phyloP scores from a whole-genome alignment of 805 yeast genomes.

The Wickerhamiella musiphila region DNA sequence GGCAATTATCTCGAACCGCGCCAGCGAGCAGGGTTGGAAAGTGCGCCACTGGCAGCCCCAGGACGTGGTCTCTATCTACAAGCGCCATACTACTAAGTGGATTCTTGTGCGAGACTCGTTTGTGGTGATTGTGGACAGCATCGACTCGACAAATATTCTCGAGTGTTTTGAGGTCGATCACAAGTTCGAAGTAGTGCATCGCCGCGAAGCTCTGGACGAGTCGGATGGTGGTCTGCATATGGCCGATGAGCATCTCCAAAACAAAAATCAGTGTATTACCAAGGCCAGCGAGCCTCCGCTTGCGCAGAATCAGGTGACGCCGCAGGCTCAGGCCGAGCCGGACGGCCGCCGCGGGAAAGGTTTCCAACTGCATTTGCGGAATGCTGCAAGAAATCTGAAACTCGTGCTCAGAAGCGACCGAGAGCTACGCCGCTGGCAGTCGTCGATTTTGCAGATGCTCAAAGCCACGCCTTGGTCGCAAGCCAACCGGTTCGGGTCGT shows the following conservation, averaged over 20 bases:
- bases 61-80: slow-evolving; percentile 74
- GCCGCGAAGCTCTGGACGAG: slow-evolving; percentile 11
- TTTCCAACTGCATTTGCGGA: slow-evolving; percentile 17
- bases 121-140: slow-evolving; percentile 68
- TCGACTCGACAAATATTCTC: slow-evolving; percentile 69
- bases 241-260: not conserved
- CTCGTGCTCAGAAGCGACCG: slow-evolving; percentile 58
- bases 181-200: slow-evolving; percentile 34
- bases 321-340: slow-evolving; percentile 1
- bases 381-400: slow-evolving; percentile 28
- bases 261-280: not conserved
- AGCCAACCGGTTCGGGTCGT: slow-evolving; percentile 63
- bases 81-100: slow-evolving; percentile 88
- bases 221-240: slow-evolving; percentile 3
- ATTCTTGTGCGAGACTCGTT: slow-evolving; percentile 71
- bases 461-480: slow-evolving; percentile 55
- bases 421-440: slow-evolving; percentile 66
- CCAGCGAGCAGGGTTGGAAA: slow-evolving; percentile 87
- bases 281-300: not conserved
- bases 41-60: slow-evolving; percentile 72
- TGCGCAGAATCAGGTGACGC: not conserved
- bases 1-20: slow-evolving; percentile 60
- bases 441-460: slow-evolving; percentile 50
- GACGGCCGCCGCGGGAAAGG: slow-evolving; percentile 4
- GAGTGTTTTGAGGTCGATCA: slow-evolving; percentile 86